These are phyloP conservation scores for Phalaenopsis aphrodite DNA, from an alignment of 106 monocot species.

Conservation along the genomic window DNA sequence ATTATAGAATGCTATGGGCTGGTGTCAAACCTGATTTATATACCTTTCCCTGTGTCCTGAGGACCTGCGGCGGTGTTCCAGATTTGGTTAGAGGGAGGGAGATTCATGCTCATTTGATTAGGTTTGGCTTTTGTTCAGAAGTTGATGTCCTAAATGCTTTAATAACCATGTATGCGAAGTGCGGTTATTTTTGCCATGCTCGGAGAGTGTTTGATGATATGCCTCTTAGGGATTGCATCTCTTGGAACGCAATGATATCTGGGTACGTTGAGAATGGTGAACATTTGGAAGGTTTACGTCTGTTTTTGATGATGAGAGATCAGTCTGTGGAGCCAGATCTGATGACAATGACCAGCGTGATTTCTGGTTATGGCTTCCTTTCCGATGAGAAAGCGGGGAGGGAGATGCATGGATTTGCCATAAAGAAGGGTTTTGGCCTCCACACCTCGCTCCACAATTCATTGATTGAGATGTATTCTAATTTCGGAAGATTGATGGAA, in stretches of 20 bases:
- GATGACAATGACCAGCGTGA: constrained; percentile 75
- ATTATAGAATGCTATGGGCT: constrained; percentile 57
- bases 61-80: constrained; percentile 50
- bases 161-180: constrained; percentile 82
- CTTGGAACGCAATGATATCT: constrained; percentile 94
- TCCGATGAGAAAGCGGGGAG: constrained; percentile 26
- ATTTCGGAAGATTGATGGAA: constrained; percentile 28
- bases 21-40: constrained; percentile 61
- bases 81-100: constrained; percentile 50
- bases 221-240: constrained; percentile 43
- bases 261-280: constrained; percentile 69
- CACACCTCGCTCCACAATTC: constrained; percentile 54
- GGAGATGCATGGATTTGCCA: constrained; percentile 54
- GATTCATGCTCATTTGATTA: constrained; percentile 65
- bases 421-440: constrained; percentile 36
- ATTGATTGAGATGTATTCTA: constrained; percentile 72
- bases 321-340: constrained; percentile 61
- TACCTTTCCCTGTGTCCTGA: constrained; percentile 78
- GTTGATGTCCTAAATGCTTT: constrained; percentile 68
- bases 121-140: constrained; percentile 52
- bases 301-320: constrained; percentile 53
- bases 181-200: constrained; percentile 30
- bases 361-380: constrained; percentile 41
- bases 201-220: constrained; percentile 64
- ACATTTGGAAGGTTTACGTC: constrained; percentile 32